Conservation (phyloP, 495 filamentous ascomycete species). For the Apiosordaria backusii region DNA sequence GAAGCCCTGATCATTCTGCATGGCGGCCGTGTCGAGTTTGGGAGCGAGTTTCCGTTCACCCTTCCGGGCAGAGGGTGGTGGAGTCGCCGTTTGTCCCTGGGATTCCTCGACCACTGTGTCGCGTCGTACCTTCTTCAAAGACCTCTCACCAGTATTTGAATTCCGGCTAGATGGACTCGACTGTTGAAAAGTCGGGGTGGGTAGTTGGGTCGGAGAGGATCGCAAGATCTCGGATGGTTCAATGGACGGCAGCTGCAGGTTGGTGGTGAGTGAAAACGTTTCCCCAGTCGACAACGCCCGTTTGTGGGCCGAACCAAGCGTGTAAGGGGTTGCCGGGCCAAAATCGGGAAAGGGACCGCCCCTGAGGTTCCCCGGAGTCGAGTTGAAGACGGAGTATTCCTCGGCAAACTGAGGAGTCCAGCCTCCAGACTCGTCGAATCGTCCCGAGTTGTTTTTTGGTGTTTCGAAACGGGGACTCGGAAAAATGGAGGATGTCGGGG, state of each 20-base stretch:
- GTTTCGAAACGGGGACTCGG: conserved; percentile 64
- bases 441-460: conserved; percentile 51
- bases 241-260: conserved; percentile 52
- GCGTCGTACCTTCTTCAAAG: conserved; percentile 40
- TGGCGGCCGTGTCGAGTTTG: conserved; percentile 44
- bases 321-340: conserved; percentile 32
- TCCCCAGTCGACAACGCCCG: conserved; percentile 39
- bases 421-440: conserved; percentile 46
- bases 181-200: conserved; percentile 28
- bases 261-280: conserved; percentile 51
- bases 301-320: conserved; percentile 35
- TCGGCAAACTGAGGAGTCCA: conserved; percentile 57
- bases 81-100: conserved; percentile 48
- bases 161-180: conserved; percentile 22
- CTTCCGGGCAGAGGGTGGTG: conserved; percentile 50
- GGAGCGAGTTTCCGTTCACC: conserved; percentile 50
- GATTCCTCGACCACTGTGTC: conserved; percentile 34
- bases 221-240: conserved; percentile 54
- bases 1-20: conserved; percentile 52
- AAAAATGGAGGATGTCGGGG: conserved; percentile 62
- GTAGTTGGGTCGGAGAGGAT: conserved; percentile 53
- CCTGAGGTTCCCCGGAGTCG: conserved; percentile 51
- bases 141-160: conserved; percentile 26
- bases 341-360: conserved; percentile 42
- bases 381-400: conserved; percentile 56